phyloP scores from a whole-genome alignment of 2,329 filamentous ascomycete species.

The Zasmidium cellare region DNA sequence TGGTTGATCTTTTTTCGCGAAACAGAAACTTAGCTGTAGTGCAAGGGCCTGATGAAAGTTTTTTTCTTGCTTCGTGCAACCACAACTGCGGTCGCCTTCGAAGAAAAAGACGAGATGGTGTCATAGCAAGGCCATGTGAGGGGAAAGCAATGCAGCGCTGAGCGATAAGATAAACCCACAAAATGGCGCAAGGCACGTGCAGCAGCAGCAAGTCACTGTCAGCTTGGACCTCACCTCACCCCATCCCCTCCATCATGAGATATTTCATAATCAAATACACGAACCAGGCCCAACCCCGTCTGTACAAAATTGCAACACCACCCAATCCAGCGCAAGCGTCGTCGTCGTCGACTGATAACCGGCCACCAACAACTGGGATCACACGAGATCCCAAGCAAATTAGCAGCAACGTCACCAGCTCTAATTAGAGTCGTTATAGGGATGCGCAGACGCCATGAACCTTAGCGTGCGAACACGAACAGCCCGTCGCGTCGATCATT shows the following conservation, averaged over 20 bases:
- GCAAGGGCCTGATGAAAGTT: not conserved
- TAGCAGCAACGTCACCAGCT: not conserved
- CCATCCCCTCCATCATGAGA: too few relatives aligned
- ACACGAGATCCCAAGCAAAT: not conserved
- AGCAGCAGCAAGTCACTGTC: not conserved
- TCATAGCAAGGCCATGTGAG: not conserved
- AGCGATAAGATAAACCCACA: not conserved
- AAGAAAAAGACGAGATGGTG: not conserved
- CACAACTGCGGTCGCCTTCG: too few relatives aligned
- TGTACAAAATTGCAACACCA: not conserved
- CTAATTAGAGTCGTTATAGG: conserved; percentile 1
- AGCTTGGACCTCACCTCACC: not conserved
- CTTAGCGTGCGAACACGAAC: conserved; percentile 3
- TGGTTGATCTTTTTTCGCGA: too few relatives aligned
- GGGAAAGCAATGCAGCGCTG: not conserved
- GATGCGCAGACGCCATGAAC: conserved; percentile 4
- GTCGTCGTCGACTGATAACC: not conserved
- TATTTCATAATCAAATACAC: not conserved
- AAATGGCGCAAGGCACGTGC: not conserved
- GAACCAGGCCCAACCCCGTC: not conserved
- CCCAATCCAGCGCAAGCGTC: not conserved
- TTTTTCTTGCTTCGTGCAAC: too few relatives aligned
- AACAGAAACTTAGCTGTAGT: not conserved
- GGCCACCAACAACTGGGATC: not conserved
- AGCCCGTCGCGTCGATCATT: conserved; percentile 2